A percentile compares a stretch with the other conserved stretches of the same genome.
Evolutionary conservation across 2,329 filamentous ascomycete genomes (phyloP).

Genomic region (Trichophyton simii): DNA sequence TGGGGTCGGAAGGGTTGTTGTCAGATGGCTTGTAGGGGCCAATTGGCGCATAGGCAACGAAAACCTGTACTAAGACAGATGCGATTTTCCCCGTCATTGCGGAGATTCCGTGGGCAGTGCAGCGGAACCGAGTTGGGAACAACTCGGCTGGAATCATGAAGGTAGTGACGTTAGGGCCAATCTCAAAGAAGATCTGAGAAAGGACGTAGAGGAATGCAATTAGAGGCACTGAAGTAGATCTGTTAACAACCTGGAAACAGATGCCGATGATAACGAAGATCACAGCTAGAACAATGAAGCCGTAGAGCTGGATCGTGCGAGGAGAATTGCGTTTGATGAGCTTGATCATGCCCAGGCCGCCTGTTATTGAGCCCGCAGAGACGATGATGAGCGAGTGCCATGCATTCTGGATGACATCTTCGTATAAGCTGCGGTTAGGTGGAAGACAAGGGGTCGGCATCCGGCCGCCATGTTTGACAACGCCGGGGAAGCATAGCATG

Average conservation of each 20-base stretch:
- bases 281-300: slow-evolving; percentile 1
- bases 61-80: slow-evolving; percentile 31
- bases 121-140: slow-evolving; percentile 46
- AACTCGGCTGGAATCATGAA: slow-evolving; percentile 40
- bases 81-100: slow-evolving; percentile 45
- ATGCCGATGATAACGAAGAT: slow-evolving; percentile 4
- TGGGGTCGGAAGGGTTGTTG: neutral
- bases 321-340: slow-evolving; percentile 12
- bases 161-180: slow-evolving; percentile 1
- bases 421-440: slow-evolving; percentile 9
- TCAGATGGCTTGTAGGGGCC: neutral
- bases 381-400: slow-evolving; percentile 14
- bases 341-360: slow-evolving; percentile 13
- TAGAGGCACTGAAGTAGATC: neutral
- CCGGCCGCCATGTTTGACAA: neutral
- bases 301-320: slow-evolving; percentile 7
- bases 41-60: neutral
- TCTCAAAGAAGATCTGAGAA: slow-evolving; percentile 1
- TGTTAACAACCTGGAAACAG: neutral
- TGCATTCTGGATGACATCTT: slow-evolving; percentile 8
- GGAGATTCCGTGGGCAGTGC: slow-evolving; percentile 46
- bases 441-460: neutral
- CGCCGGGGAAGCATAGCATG: neutral
- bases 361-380: slow-evolving; percentile 13
- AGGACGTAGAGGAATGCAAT: slow-evolving; percentile 4